Percentiles rank a stretch among this genome's conserved stretches.
phyloP scores from a whole-genome alignment of 352 stramenopile genomes.

The Saprolegnia diclina region DNA sequence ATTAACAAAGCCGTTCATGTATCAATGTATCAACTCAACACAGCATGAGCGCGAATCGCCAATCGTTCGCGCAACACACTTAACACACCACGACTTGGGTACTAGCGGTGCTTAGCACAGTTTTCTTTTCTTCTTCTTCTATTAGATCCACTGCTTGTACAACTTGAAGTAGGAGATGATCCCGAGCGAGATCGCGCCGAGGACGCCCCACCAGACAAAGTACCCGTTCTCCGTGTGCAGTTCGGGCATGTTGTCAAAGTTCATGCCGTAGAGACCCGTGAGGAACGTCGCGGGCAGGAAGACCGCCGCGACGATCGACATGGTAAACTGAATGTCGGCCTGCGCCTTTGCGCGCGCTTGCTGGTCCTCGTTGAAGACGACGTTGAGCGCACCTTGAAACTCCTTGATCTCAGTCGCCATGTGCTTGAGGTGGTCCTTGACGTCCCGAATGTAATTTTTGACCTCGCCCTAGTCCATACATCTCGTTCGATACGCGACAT shows the following conservation, averaged over 20 bases:
- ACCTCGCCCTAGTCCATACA: slow-evolving; percentile 41
- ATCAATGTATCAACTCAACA: too few relatives aligned
- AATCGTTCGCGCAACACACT: too few relatives aligned
- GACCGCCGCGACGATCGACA: slow-evolving; percentile 75
- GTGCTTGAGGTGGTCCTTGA: slow-evolving; percentile 79
- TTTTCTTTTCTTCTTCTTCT: too few relatives aligned
- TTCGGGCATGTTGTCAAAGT: slow-evolving; percentile 85
- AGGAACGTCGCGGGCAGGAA: slow-evolving; percentile 84
- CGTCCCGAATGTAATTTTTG: slow-evolving; percentile 71
- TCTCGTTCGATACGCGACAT: neutral
- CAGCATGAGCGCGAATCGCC: too few relatives aligned
- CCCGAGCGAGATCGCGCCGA: slow-evolving; percentile 40
- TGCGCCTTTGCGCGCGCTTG: slow-evolving; percentile 57
- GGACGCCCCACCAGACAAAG: slow-evolving; percentile 67
- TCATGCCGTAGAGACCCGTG: slow-evolving; percentile 86
- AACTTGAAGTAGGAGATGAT: slow-evolving; percentile 61
- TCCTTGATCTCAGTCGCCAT: slow-evolving; percentile 77
- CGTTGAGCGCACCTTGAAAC: slow-evolving; percentile 61
- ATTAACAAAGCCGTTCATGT: too few relatives aligned
- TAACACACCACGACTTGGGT: too few relatives aligned
- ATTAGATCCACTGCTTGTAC: slow-evolving; percentile 58
- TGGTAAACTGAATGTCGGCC: slow-evolving; percentile 70
- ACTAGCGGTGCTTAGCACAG: too few relatives aligned
- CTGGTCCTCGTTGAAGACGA: slow-evolving; percentile 60
- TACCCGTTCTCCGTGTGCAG: slow-evolving; percentile 71